Percentiles rank a stretch among this genome's conserved stretches.
These are phyloP conservation scores for Nymphaea colorata DNA, from an alignment of 164 flowering plant species.

Conservation along the genomic window DNA sequence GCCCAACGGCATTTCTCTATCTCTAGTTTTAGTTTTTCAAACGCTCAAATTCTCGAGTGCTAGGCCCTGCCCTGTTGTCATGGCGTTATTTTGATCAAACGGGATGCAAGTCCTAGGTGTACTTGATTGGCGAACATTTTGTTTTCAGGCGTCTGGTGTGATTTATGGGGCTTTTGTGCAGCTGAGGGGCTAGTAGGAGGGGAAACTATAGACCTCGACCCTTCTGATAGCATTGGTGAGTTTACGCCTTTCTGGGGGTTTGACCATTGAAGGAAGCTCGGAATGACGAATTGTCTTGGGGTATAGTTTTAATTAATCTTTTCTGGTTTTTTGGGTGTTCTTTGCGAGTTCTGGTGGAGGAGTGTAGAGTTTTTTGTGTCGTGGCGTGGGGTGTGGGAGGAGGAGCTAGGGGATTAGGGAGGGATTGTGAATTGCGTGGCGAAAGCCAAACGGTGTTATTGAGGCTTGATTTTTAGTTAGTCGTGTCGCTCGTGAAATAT, in stretches of 20 bases:
- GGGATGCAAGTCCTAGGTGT: neutral
- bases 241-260: neutral
- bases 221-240: slow-evolving; percentile 37
- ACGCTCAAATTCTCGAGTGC: neutral
- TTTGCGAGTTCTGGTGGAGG: neutral
- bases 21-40: neutral
- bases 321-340: neutral
- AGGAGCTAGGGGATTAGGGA: neutral
- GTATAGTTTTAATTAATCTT: no score
- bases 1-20: neutral
- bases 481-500: no score
- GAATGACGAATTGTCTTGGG: neutral
- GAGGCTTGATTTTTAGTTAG: no score
- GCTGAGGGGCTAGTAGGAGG: neutral
- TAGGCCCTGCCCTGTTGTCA: neutral
- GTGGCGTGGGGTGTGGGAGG: no score
- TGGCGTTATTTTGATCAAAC: neutral
- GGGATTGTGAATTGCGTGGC: neutral
- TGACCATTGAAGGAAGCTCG: neutral
- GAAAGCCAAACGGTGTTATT: no score
- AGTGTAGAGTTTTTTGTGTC: neutral
- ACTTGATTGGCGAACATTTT: neutral
- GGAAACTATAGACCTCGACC: slow-evolving; percentile 34
- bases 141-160: neutral
- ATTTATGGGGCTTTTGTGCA: neutral